phyloP scores from a whole-genome alignment of 805 yeast species.

The Jamesozyma jinghongensis region DNA sequence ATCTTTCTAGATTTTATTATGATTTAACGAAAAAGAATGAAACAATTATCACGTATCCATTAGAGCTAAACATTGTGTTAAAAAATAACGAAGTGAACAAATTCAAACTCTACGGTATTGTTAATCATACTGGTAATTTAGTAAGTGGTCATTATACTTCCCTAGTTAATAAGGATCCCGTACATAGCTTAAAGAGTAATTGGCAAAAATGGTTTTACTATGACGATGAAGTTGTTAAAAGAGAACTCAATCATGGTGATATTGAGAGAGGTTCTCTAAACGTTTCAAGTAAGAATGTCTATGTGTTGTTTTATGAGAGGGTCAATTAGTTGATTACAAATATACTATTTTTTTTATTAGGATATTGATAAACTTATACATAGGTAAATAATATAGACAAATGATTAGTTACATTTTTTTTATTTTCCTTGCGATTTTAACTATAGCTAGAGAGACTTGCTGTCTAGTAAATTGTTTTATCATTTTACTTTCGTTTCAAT shows the following conservation, averaged over 20 bases:
- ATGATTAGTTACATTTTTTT: too few relatives aligned
- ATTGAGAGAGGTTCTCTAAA: conserved; percentile 30
- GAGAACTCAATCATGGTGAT: conserved; percentile 40
- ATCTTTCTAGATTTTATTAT: conserved; percentile 67
- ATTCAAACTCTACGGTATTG: conserved; percentile 52
- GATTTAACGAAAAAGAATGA: conserved; percentile 46
- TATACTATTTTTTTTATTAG: background rate
- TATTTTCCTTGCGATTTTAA: too few relatives aligned
- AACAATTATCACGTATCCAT: conserved; percentile 47
- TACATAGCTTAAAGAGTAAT: conserved; percentile 27
- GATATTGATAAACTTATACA: background rate
- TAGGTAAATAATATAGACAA: background rate
- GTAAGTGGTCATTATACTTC: conserved; percentile 74
- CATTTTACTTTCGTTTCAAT: too few relatives aligned
- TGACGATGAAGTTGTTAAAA: conserved; percentile 56
- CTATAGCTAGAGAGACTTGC: too few relatives aligned
- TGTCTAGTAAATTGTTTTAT: too few relatives aligned
- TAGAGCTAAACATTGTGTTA: conserved; percentile 40
- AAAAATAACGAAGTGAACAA: conserved; percentile 29
- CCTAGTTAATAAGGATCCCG: conserved; percentile 42
- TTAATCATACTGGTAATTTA: conserved; percentile 62
- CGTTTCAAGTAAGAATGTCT: conserved; percentile 50
- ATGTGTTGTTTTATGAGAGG: conserved; percentile 57
- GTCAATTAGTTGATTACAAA: conserved; percentile 6
- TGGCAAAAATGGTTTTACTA: conserved; percentile 59